These are phyloP conservation scores for Coemansia reversa DNA, from an alignment of 192 early-diverging fungal species.

Conservation along the genomic window DNA sequence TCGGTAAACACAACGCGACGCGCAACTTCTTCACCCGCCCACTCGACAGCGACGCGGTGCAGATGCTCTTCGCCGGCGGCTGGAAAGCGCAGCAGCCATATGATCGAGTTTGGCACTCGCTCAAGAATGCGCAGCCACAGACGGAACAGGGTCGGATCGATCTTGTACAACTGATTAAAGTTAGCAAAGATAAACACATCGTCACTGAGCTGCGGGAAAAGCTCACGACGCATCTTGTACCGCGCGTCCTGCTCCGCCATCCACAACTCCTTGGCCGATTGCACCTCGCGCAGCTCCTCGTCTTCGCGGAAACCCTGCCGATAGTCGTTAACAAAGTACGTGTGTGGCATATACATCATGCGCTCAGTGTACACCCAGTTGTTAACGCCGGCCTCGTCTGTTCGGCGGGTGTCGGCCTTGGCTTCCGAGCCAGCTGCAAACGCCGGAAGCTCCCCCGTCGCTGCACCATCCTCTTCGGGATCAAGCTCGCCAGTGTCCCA, in stretches of 20 bases:
- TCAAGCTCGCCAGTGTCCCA: constrained; percentile 55
- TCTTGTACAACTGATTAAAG: constrained; percentile 97
- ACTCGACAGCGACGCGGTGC: constrained; percentile 65
- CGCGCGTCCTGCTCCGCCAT: constrained; percentile 74
- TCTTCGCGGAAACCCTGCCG: constrained; percentile 85
- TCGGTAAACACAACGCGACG: constrained; percentile 83
- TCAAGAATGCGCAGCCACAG: constrained; percentile 82
- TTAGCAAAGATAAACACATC: constrained; percentile 91
- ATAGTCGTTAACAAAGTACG: constrained; percentile 95
- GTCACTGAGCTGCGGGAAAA: constrained; percentile 80
- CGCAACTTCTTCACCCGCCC: constrained; percentile 75
- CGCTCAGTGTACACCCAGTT: constrained; percentile 84
- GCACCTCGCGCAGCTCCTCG: constrained; percentile 53
- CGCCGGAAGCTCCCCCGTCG: constrained; percentile 52
- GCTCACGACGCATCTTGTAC: constrained; percentile 78
- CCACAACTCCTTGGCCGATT: constrained; percentile 61
- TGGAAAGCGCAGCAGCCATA: constrained; percentile 93
- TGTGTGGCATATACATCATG: constrained; percentile 88
- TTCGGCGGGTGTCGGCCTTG: constrained; percentile 1
- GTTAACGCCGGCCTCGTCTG: constrained; percentile 33
- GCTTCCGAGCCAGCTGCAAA: constrained; percentile 33
- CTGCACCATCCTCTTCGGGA: constrained; percentile 36
- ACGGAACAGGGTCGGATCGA: constrained; percentile 84
- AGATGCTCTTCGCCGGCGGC: constrained; percentile 82
- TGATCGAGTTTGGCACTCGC: constrained; percentile 75